A percentile compares a stretch with the other conserved stretches of the same genome.
These are phyloP conservation scores for Agrocybe pediades DNA, from an alignment of 768 basidiomycete species.

Conservation along the genomic window DNA sequence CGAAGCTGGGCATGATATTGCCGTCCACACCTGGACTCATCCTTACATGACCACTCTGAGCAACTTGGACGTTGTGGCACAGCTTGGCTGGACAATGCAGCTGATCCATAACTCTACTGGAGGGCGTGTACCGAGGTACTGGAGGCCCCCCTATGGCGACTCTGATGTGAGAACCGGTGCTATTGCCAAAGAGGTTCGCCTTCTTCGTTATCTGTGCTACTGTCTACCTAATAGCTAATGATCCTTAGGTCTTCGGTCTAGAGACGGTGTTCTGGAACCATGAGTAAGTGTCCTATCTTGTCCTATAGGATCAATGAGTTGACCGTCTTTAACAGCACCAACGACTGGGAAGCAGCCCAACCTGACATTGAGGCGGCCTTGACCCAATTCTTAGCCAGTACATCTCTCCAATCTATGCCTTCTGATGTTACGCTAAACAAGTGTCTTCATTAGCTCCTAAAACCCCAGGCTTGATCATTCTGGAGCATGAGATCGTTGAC, in stretches of 20 bases:
- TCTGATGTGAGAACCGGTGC: constrained; percentile 81
- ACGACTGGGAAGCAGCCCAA: constrained; percentile 72
- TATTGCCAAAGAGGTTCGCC: constrained; percentile 74
- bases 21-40: constrained; percentile 70
- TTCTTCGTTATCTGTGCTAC: not conserved
- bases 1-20: constrained; percentile 45
- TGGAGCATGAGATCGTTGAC: constrained; percentile 81
- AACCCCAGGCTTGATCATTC: constrained; percentile 73
- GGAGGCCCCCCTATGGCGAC: constrained; percentile 91
- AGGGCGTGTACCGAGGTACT: constrained; percentile 69
- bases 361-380: constrained; percentile 49
- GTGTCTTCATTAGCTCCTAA: constrained; percentile 53
- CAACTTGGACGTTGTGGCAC: constrained; percentile 68
- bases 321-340: constrained; percentile 45
- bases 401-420: constrained; percentile 8
- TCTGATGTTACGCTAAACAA: not conserved
- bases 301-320: not conserved
- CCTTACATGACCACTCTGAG: constrained; percentile 80
- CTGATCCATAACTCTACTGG: constrained; percentile 81
- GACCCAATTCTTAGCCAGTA: constrained; percentile 58
- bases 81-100: constrained; percentile 81
- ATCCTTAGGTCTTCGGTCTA: constrained; percentile 64
- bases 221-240: not conserved
- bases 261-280: constrained; percentile 89
- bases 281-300: constrained; percentile 53